A percentile compares a stretch with the other conserved stretches of the same genome.
These are phyloP conservation scores for Lactarius akahatsu DNA, from an alignment of 768 basidiomycete genomes.

Conservation along the genomic window DNA sequence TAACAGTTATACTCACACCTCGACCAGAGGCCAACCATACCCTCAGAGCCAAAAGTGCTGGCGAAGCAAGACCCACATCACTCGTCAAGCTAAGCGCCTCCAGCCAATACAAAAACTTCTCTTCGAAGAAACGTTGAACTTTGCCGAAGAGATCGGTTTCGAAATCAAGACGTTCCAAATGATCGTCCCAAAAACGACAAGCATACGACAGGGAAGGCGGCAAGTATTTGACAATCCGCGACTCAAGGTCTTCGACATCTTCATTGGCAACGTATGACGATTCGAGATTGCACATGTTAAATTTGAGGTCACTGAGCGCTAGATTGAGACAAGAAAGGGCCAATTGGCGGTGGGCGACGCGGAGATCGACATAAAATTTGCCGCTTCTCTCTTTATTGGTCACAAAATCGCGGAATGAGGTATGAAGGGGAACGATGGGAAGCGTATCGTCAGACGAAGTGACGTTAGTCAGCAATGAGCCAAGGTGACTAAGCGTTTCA, in stretches of 20 bases:
- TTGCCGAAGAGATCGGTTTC: neutral
- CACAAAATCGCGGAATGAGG: slow-evolving; percentile 2
- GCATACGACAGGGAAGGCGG: neutral
- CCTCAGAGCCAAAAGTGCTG: too few relatives aligned
- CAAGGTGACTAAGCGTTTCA: neutral
- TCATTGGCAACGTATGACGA: neutral
- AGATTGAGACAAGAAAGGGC: neutral
- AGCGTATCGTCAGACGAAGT: neutral
- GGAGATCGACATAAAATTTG: neutral
- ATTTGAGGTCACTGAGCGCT: neutral
- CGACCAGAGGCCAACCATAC: too few relatives aligned
- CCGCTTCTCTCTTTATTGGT: neutral
- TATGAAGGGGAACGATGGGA: neutral
- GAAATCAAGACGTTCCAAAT: neutral
- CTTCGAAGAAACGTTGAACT: too few relatives aligned
- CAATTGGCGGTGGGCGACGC: neutral
- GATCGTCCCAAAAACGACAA: slow-evolving; percentile 4
- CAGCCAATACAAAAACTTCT: too few relatives aligned
- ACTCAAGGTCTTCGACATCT: neutral
- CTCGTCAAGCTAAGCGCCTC: too few relatives aligned
- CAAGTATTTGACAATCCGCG: neutral
- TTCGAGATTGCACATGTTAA: slow-evolving; percentile 12
- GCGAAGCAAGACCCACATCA: too few relatives aligned
- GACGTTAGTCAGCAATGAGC: slow-evolving; percentile 6
- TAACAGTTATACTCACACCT: too few relatives aligned